A percentile compares a stretch with the other conserved stretches of the same genome.
phyloP scores from a whole-genome alignment of 768 basidiomycete species.

The Boletus tomentosulus region DNA sequence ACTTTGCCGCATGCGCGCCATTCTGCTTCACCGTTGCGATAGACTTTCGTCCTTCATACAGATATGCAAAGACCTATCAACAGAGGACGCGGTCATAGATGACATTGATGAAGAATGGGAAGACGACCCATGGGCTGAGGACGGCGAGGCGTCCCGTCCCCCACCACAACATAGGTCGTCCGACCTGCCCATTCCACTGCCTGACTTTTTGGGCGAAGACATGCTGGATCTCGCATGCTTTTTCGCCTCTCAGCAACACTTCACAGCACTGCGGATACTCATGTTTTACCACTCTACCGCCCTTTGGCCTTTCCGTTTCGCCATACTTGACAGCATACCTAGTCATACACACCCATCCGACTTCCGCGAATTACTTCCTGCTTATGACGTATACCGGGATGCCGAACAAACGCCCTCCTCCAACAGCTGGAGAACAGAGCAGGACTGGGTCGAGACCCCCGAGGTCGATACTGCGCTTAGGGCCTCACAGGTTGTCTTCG shows the following conservation, averaged over 20 bases:
- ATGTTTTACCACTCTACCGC: conserved; percentile 48
- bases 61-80: conserved; percentile 44
- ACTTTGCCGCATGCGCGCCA: conserved; percentile 57
- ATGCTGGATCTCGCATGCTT: conserved; percentile 56
- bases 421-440: conserved; percentile 46
- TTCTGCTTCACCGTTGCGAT: conserved; percentile 68
- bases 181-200: conserved; percentile 49
- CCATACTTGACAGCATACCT: conserved; percentile 71
- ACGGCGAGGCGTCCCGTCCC: conserved; percentile 28
- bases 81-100: conserved; percentile 22
- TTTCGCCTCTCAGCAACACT: conserved; percentile 60
- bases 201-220: conserved; percentile 58
- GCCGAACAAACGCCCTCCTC: conserved; percentile 35
- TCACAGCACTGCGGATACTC: conserved; percentile 56
- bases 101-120: conserved; percentile 45
- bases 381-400: conserved; percentile 46
- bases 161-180: conserved; percentile 16
- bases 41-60: conserved; percentile 69
- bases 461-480: conserved; percentile 42
- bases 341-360: conserved; percentile 62
- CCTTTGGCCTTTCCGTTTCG: conserved; percentile 68
- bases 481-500: conserved; percentile 20
- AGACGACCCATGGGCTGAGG: conserved; percentile 66
- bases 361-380: conserved; percentile 61
- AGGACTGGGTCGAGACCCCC: conserved; percentile 56